These are phyloP conservation scores for Wickerhamomyces tratensis DNA, from an alignment of 805 yeast species.

Conservation along the genomic window DNA sequence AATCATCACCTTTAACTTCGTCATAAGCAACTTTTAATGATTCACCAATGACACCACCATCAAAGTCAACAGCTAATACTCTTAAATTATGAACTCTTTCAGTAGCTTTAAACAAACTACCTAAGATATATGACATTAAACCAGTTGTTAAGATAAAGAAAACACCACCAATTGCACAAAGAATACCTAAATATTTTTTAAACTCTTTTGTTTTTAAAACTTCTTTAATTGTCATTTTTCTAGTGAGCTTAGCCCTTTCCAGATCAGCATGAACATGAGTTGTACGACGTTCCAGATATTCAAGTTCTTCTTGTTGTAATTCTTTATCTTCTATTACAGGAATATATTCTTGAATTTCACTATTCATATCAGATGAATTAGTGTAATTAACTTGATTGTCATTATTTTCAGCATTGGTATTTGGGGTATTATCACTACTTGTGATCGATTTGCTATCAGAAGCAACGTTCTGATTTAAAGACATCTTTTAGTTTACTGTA, in stretches of 20 bases:
- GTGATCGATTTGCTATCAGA: too few species aligned
- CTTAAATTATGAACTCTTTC: background rate
- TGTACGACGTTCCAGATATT: too few species aligned
- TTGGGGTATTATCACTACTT: too few species aligned
- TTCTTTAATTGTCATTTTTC: background rate
- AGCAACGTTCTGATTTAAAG: too few species aligned
- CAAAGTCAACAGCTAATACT: background rate
- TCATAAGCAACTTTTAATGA: background rate
- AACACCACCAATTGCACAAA: background rate
- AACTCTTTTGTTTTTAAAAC: background rate
- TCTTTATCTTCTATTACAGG: too few species aligned
- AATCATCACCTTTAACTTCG: background rate
- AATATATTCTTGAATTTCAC: too few species aligned
- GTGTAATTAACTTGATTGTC: too few species aligned
- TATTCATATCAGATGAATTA: too few species aligned
- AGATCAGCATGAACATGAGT: too few species aligned
- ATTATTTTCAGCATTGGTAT: too few species aligned
- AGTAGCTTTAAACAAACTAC: background rate
- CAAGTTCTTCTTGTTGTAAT: too few species aligned
- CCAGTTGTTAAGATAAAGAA: background rate
- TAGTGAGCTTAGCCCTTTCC: background rate
- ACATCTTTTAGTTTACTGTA: too few species aligned
- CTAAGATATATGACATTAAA: background rate
- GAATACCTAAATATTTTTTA: background rate
- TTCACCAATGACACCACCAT: background rate